A percentile compares a stretch with the other conserved stretches of the same genome.
These are phyloP conservation scores for Tylopilus sp. DNA, from an alignment of 768 basidiomycete genomes.

Conservation along the genomic window DNA sequence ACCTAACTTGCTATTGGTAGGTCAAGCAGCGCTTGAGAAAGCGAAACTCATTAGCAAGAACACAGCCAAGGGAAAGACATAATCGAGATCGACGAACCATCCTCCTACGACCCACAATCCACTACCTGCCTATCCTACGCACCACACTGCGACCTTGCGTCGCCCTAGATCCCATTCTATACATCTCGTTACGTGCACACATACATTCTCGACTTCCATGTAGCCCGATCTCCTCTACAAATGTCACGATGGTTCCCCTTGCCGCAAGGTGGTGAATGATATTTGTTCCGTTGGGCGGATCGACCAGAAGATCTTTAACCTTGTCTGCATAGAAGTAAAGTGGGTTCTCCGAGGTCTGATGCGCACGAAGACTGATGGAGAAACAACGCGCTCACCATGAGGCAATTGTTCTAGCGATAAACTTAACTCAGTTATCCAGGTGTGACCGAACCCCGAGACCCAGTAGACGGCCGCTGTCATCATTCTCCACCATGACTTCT, in stretches of 20 bases:
- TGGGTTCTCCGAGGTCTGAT: slow-evolving; percentile 29
- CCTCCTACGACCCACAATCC: neutral
- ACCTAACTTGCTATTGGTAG: slow-evolving; percentile 34
- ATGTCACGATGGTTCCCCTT: slow-evolving; percentile 15
- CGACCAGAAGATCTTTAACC: slow-evolving; percentile 18
- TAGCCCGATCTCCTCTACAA: slow-evolving; percentile 10
- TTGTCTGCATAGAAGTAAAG: slow-evolving; percentile 6
- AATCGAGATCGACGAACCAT: slow-evolving; percentile 14
- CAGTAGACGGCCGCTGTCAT: neutral
- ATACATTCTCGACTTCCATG: slow-evolving; percentile 9
- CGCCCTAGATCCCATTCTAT: slow-evolving; percentile 11
- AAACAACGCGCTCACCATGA: slow-evolving; percentile 28
- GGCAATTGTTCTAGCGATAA: slow-evolving; percentile 11
- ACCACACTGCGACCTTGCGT: slow-evolving; percentile 3
- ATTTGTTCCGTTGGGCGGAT: slow-evolving; percentile 12
- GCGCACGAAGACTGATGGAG: slow-evolving; percentile 8
- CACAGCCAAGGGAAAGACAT: slow-evolving; percentile 66
- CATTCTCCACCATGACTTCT: neutral
- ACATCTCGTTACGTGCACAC: slow-evolving; percentile 17
- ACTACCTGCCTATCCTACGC: slow-evolving; percentile 7
- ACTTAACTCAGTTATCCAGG: slow-evolving; percentile 18
- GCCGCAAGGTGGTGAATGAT: slow-evolving; percentile 9
- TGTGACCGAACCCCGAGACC: slow-evolving; percentile 2
- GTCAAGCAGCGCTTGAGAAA: slow-evolving; percentile 85
- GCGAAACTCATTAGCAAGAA: slow-evolving; percentile 91